These are phyloP conservation scores for Exophiala viscosa DNA, from an alignment of 2,329 filamentous ascomycete species.

Conservation along the genomic window DNA sequence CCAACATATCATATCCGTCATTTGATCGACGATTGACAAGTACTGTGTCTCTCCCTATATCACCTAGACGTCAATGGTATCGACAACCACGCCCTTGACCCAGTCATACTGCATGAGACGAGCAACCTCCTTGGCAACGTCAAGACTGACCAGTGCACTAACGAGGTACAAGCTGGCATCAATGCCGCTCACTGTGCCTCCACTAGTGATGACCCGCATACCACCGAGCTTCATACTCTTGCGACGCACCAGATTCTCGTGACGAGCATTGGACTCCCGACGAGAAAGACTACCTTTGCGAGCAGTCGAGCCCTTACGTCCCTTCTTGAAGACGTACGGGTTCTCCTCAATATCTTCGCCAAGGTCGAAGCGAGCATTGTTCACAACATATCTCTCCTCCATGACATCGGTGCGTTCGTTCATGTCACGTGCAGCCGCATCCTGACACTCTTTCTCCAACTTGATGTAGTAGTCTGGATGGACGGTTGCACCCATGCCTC, in stretches of 20 bases:
- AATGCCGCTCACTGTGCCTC: conserved; percentile 73
- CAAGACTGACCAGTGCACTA: conserved; percentile 74
- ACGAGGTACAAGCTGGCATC: conserved; percentile 84
- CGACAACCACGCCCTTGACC: conserved; percentile 38
- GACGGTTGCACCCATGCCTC: conserved; percentile 75
- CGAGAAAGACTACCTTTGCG: conserved; percentile 80
- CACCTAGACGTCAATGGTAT: conserved; percentile 29
- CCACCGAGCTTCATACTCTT: conserved; percentile 68
- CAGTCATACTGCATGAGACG: conserved; percentile 76
- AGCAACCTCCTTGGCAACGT: conserved; percentile 71
- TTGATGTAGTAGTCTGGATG: conserved; percentile 76
- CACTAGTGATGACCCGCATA: conserved; percentile 72
- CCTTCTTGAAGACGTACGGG: conserved; percentile 73
- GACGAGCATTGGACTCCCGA: conserved; percentile 68
- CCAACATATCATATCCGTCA: not conserved
- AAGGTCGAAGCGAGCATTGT: conserved; percentile 83
- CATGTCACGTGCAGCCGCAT: conserved; percentile 65
- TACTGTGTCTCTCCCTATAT: not conserved
- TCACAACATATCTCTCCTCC: conserved; percentile 79
- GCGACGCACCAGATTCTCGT: conserved; percentile 76
- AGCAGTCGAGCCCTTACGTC: conserved; percentile 59
- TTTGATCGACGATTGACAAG: not conserved
- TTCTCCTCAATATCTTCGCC: conserved; percentile 75
- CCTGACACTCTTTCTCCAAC: conserved; percentile 76
- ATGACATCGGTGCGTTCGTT: conserved; percentile 77